Evolutionary conservation across 768 basidiomycete species (phyloP), one percentile per base, ranked within the genome.

Genomic region (Infundibulicybe gibba): DNA sequence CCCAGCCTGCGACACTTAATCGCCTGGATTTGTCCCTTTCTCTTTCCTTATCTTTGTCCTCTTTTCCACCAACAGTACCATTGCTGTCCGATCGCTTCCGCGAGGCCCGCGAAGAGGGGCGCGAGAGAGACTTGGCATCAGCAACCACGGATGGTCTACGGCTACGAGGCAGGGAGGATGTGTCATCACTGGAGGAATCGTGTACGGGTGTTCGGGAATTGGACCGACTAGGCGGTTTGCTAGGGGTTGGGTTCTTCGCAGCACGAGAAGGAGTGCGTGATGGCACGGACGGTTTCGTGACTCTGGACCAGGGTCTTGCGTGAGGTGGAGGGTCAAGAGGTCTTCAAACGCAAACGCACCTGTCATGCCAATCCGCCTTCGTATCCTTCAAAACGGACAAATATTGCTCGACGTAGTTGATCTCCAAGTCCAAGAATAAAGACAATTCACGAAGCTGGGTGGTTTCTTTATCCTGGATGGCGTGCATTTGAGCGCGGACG

Each of bases 391-490:
- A 63, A 9, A 88, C 77, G n/a, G 84, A 81, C 14, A 83, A 65
- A 56, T 90, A 88, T 49, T 86, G 78, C 50, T 79, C 76, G 14
- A 83, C 84, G 55, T 83, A 94, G 43, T 81, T 81, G 40, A 86
- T 64, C 54, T 95, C 85, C 10, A 80, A 65, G 41, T 93, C 84
- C 31, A 97, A 67, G 57, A 94, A 79, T 4, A 67, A 63, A 3
- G 80, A 79, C 30, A 97, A 70, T 34, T 87, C 90, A 31, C 77
- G 79, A 5, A 88, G 69, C 54, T 92, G 87, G 21, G 72, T 66
- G 20, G 79, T 70, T 58, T 95, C 92, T 43, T 84, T 82, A 51
- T 90, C 85, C 58, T 91, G 88, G 41, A 97, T 86, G 0, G 74
- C 75, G 42, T 80, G 77, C 76, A 94, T 90, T 32, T 87, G 80